Conservation (phyloP, 768 basidiomycete species). For the Postia placenta region DNA sequence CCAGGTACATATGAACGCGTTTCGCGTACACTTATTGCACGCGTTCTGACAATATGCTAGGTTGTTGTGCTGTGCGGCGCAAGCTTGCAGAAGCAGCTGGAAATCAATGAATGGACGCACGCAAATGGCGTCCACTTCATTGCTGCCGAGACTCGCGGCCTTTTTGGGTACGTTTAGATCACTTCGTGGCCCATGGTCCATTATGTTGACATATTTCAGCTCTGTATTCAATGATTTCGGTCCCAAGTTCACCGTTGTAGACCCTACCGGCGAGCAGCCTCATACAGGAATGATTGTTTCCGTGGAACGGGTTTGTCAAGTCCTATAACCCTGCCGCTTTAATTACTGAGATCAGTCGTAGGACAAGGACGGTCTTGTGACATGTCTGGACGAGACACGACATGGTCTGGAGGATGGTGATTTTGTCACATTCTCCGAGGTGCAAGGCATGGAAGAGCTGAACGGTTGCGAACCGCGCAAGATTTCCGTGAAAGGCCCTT, state of each 20-base stretch:
- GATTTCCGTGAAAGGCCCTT: constrained; percentile 91
- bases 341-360: constrained; percentile 22
- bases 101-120: constrained; percentile 96
- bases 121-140: constrained; percentile 86
- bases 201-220: too few species aligned
- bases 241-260: constrained; percentile 88
- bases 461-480: constrained; percentile 92
- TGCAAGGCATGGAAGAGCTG: constrained; percentile 90
- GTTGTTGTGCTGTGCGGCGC: constrained; percentile 86
- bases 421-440: constrained; percentile 93
- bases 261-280: constrained; percentile 96
- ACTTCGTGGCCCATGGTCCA: too few species aligned
- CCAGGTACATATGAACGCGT: constrained; percentile 54
- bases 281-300: constrained; percentile 94
- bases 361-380: constrained; percentile 89
- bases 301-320: constrained; percentile 65
- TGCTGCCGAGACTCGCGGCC: constrained; percentile 82
- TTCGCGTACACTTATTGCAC: neutral
- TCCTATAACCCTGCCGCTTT: neutral
- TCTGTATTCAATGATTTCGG: constrained; percentile 98
- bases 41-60: constrained; percentile 31
- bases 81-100: constrained; percentile 74
- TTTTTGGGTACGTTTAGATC: constrained; percentile 79
- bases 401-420: constrained; percentile 99
- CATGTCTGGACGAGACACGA: constrained; percentile 93